These are phyloP conservation scores for Blastobotrys robertii DNA, from an alignment of 805 yeast species.

Conservation along the genomic window DNA sequence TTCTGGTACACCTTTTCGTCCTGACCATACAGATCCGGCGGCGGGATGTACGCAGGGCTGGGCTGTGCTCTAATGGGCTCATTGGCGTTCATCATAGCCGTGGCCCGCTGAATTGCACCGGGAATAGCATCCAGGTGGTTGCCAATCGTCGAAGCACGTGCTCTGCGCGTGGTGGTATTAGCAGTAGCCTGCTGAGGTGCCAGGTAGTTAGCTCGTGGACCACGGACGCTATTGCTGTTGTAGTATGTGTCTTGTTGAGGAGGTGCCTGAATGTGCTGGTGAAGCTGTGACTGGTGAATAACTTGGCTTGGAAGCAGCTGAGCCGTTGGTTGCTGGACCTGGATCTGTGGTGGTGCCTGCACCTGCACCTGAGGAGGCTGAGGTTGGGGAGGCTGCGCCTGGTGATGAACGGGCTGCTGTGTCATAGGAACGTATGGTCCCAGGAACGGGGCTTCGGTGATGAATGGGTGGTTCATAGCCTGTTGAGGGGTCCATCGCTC, in stretches of 20 bases:
- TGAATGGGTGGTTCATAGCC: conserved; percentile 84
- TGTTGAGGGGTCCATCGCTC: conserved; percentile 97
- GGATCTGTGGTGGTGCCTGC: conserved; percentile 1
- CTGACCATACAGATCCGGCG: conserved; percentile 23
- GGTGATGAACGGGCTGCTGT: conserved; percentile 3
- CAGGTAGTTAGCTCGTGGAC: conserved; percentile 12
- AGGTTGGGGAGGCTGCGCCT: conserved; percentile 9
- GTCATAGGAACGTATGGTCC: conserved; percentile 31
- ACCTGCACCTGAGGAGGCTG: conserved; percentile 12
- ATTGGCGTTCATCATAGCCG: conserved; percentile 31
- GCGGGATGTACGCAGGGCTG: conserved; percentile 33
- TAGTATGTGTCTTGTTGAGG: conserved; percentile 4
- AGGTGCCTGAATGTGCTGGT: not conserved
- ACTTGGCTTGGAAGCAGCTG: conserved; percentile 2
- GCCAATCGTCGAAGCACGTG: conserved; percentile 33
- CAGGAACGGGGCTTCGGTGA: conserved; percentile 48
- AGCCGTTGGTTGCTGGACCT: conserved; percentile 1
- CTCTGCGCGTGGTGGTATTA: conserved; percentile 17
- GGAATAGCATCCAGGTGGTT: conserved; percentile 31
- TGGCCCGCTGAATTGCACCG: conserved; percentile 32
- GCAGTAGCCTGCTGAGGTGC: conserved; percentile 5
- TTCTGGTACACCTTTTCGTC: conserved; percentile 1
- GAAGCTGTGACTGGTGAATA: conserved; percentile 5
- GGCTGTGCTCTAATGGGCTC: conserved; percentile 31
- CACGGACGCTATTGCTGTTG: conserved; percentile 6